Evolutionary conservation across 78 protist genomes (phyloP), one percentile per base, ranked within the genome.

Genomic region (Dictyostelium firmibasis): DNA sequence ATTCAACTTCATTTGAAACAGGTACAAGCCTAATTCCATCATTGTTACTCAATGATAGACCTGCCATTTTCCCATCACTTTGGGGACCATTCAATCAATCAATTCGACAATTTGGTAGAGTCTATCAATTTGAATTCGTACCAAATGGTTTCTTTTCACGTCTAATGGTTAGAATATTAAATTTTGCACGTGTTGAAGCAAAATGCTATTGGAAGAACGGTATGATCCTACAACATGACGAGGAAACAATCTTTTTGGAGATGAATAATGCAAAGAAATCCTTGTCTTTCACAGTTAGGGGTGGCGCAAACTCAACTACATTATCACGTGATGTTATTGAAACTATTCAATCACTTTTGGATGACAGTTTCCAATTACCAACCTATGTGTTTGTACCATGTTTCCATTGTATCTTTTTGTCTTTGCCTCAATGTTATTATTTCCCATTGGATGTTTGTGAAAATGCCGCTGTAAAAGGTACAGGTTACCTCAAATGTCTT

Each of bases 81-180:
- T 89, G 94, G 94, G 43, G 74, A 5, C 47, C 87, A 8, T 89
- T 67, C 38, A 69, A 89, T 33, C 75, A 41, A 11, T 29, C 69
- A 1, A 18, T 81, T 2, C 57, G 75, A 33, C 95, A 95, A 20
- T 75, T 81, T 57, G 88, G 92, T 29, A 27, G 97, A 29, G 74
- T 41, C 14, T 95, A 95, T 43, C 47, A 75, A 43, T 85, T 95
- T 57, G 93, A 95, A 60, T 95, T 82, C 31, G 70, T 95, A 13
- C 97, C 97, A 1, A 86, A 84, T 27, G 97, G 97, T 41, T 76
- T 95, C 91, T 95, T 95, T 70, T 82, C 93, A 14, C 94, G 97
- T 50, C 74, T 95, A 35, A 95, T 95, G 89, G 91, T 85, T 38
- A 53, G 97, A 38, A 83, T 95, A 10, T 47, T 95, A 27, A 81